Percentiles rank a stretch among this genome's conserved stretches.
phyloP scores from a whole-genome alignment of 2,329 filamentous ascomycete species.

The Alternaria alternata region DNA sequence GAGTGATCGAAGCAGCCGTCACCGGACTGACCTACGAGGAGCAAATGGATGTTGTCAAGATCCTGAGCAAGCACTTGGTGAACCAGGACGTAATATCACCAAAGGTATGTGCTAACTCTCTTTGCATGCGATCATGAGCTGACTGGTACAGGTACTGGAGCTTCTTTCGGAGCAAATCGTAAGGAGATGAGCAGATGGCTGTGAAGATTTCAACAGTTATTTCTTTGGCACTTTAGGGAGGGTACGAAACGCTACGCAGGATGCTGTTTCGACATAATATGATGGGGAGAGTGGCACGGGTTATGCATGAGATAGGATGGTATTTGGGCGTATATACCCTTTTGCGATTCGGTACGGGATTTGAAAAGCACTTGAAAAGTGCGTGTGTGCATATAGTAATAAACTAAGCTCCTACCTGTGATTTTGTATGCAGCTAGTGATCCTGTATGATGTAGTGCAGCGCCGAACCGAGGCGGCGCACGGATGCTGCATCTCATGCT shows the following conservation, averaged over 20 bases:
- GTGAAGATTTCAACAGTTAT: not conserved
- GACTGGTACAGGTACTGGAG: constrained; percentile 33
- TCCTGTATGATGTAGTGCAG: not conserved
- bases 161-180: constrained; percentile 33
- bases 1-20: constrained; percentile 89
- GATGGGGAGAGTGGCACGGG: constrained; percentile 2
- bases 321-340: constrained; percentile 21
- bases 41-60: constrained; percentile 79
- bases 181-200: constrained; percentile 24
- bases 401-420: not conserved
- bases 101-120: constrained; percentile 52
- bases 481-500: constrained; percentile 2
- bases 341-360: constrained; percentile 2
- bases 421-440: not conserved
- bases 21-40: constrained; percentile 87
- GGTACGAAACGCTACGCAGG: not conserved
- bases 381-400: constrained; percentile 6
- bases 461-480: constrained; percentile 7
- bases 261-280: constrained; percentile 8
- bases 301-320: constrained; percentile 4
- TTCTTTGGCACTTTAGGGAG: not conserved
- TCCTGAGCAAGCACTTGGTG: constrained; percentile 69
- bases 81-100: constrained; percentile 67
- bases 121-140: not conserved
- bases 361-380: constrained; percentile 2